Conservation (phyloP, 352 stramenopile species). For the Phytophthora vignae region DNA sequence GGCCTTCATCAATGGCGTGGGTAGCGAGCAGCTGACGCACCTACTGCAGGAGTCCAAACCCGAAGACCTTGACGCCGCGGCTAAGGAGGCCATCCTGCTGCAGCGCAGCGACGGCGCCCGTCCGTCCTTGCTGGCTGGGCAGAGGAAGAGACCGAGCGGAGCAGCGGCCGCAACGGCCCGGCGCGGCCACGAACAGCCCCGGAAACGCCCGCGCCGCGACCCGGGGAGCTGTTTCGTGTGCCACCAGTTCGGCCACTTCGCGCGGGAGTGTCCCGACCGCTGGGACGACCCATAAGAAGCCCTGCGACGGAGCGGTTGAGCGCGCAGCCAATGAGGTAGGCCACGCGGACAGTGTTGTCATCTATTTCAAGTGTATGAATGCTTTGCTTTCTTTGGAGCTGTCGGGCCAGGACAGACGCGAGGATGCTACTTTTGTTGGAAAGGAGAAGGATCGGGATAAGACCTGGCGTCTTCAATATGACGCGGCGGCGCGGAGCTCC, state of each 20-base stretch:
- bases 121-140: slow-evolving; percentile 11
- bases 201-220: slow-evolving; percentile 28
- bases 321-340: slow-evolving; percentile 10
- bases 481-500: slow-evolving; percentile 13
- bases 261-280: slow-evolving; percentile 32
- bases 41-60: slow-evolving; percentile 32
- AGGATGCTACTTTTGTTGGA: slow-evolving; percentile 17
- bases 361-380: slow-evolving; percentile 22
- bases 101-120: slow-evolving; percentile 30
- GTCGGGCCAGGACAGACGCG: slow-evolving; percentile 9
- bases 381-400: slow-evolving; percentile 10
- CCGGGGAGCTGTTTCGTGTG: slow-evolving; percentile 27
- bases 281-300: slow-evolving; percentile 25
- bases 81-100: slow-evolving; percentile 35
- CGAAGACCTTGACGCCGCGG: slow-evolving; percentile 22
- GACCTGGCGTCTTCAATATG: slow-evolving; percentile 31
- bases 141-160: slow-evolving; percentile 9
- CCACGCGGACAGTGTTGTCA: slow-evolving; percentile 8
- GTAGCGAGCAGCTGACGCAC: slow-evolving; percentile 19
- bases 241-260: slow-evolving; percentile 33
- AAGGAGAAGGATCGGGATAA: slow-evolving; percentile 23
- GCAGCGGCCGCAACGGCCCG: not conserved
- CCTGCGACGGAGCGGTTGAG: not conserved
- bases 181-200: slow-evolving; percentile 7
- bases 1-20: slow-evolving; percentile 38